phyloP scores from a whole-genome alignment of 2,329 filamentous ascomycete species.

The Colletotrichum eleusines region DNA sequence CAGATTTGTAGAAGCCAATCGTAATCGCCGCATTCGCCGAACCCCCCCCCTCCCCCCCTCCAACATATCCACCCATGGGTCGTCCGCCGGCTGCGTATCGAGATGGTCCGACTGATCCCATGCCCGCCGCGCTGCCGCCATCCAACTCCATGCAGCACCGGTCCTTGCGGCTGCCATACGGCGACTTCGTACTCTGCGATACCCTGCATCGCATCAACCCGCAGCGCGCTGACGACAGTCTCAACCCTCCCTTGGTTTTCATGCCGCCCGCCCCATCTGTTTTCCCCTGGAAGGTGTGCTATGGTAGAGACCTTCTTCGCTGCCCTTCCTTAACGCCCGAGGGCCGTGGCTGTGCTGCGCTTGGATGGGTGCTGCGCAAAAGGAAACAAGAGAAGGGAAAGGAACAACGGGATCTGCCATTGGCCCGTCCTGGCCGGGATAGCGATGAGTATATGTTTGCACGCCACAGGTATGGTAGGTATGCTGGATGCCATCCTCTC shows the following conservation, averaged over 20 bases:
- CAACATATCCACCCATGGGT: constrained; percentile 16
- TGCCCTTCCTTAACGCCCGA: background rate
- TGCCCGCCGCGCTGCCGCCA: constrained; percentile 1
- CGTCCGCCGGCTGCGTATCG: constrained; percentile 22
- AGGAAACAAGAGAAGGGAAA: background rate
- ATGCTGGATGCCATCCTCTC: constrained; percentile 2
- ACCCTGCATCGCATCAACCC: constrained; percentile 38
- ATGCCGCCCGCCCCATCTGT: constrained; percentile 22
- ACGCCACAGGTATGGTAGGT: background rate
- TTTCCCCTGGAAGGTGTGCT: background rate
- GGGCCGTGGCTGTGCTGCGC: constrained; percentile 1
- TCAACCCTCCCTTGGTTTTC: constrained; percentile 5
- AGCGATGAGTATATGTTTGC: background rate
- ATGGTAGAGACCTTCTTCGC: background rate
- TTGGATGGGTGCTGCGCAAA: background rate
- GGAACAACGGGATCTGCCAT: background rate
- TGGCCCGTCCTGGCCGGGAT: background rate
- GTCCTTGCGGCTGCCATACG: constrained; percentile 10
- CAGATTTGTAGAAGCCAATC: constrained; percentile 34
- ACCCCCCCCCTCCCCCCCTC: background rate
- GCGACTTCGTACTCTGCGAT: constrained; percentile 14
- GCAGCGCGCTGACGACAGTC: constrained; percentile 18
- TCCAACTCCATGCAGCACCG: constrained; percentile 7
- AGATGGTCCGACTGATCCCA: constrained; percentile 30
- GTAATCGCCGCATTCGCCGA: constrained; percentile 23